A percentile compares a stretch with the other conserved stretches of the same genome.
Conservation (phyloP, 2,329 filamentous ascomycete species). For the Fusarium phyllophilum region DNA sequence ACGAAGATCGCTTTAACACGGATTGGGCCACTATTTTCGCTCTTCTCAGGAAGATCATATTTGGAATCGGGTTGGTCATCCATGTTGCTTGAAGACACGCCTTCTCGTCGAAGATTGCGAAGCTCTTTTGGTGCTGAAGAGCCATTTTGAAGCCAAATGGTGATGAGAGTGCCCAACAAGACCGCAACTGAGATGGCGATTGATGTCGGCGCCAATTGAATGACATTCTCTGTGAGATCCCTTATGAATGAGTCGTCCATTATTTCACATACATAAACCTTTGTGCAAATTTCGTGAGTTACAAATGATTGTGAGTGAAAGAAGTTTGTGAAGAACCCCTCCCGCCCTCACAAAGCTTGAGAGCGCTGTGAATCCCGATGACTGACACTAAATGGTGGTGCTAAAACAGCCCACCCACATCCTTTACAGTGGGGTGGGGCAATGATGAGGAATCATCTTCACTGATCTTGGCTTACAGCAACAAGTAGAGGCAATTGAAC, state of each 20-base stretch:
- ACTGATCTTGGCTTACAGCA: not conserved
- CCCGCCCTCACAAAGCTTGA: not conserved
- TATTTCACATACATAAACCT: not conserved
- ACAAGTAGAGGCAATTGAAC: not conserved
- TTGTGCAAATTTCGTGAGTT: not conserved
- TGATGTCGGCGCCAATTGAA: not conserved
- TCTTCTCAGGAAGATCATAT: constrained; percentile 17
- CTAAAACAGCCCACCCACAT: not conserved
- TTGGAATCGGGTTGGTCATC: constrained; percentile 35
- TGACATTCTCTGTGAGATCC: not conserved
- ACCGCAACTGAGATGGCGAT: not conserved
- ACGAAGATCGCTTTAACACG: constrained; percentile 44
- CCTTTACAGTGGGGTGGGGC: not conserved
- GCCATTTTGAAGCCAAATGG: not conserved
- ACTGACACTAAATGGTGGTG: not conserved
- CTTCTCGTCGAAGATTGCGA: constrained; percentile 20
- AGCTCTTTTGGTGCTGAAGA: not conserved
- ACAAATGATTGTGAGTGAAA: not conserved
- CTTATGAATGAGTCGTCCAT: not conserved
- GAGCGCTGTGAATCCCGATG: not conserved
- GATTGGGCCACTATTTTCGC: constrained; percentile 4
- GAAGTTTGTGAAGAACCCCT: not conserved
- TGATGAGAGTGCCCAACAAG: not conserved
- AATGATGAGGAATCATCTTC: not conserved
- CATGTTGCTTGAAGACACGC: constrained; percentile 42